Evolutionary conservation across 371 early-diverging fungal species (phyloP).

Genomic region (Mortierella sp.): DNA sequence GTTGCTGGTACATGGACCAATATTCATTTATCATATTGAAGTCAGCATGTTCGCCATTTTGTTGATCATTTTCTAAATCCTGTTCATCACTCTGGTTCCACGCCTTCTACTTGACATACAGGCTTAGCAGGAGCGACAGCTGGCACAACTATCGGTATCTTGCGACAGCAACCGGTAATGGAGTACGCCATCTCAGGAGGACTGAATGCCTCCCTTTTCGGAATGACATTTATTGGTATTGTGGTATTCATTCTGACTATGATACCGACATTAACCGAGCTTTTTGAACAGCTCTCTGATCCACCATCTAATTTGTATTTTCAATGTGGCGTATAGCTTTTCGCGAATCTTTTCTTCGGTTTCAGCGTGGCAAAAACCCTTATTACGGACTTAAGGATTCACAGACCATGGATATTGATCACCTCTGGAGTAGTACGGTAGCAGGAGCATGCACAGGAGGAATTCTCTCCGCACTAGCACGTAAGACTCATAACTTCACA

Average conservation of each 20-base stretch:
- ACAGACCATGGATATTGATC: conserved; percentile 68
- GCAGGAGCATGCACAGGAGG: conserved; percentile 73
- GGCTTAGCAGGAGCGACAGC: conserved; percentile 58
- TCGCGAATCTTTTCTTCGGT: conserved; percentile 66
- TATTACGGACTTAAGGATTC: conserved; percentile 70
- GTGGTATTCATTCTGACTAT: background rate
- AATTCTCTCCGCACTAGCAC: conserved; percentile 62
- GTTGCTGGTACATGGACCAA: conserved; percentile 23
- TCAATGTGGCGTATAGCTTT: conserved; percentile 33
- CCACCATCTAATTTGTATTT: background rate
- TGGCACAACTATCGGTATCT: conserved; percentile 64
- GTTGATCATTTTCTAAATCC: background rate
- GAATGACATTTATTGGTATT: conserved; percentile 48
- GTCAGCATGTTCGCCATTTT: background rate
- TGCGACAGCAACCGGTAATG: conserved; percentile 43
- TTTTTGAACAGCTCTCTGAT: background rate
- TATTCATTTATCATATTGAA: background rate
- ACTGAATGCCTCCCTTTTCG: conserved; percentile 46
- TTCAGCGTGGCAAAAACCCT: conserved; percentile 67
- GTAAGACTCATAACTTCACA: too few species aligned
- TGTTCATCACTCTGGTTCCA: background rate
- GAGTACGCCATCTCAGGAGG: conserved; percentile 39
- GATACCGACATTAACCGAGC: background rate
- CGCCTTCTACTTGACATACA: conserved; percentile 6
- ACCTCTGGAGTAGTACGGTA: conserved; percentile 67